phyloP scores from a whole-genome alignment of 192 early-diverging fungal genomes.

The Kickxella alabastrina region DNA sequence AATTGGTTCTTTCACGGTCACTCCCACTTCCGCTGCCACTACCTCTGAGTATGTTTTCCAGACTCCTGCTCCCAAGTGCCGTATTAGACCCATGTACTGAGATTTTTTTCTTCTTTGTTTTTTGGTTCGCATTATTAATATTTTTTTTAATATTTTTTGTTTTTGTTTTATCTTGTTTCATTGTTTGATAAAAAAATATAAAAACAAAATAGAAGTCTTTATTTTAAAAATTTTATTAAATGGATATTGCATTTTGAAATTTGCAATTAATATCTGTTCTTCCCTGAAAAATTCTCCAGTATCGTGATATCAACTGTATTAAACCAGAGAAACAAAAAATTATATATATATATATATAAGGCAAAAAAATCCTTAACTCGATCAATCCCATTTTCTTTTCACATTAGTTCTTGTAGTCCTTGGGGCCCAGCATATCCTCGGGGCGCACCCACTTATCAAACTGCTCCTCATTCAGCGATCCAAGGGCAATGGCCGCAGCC shows the following conservation, averaged over 20 bases:
- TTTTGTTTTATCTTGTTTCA: too few relatives aligned
- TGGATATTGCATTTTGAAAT: too few relatives aligned
- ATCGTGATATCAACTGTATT: too few relatives aligned
- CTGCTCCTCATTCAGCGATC: constrained; percentile 81
- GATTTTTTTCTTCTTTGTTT: constrained; percentile 3
- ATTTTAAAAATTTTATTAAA: too few relatives aligned
- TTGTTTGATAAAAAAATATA: too few relatives aligned
- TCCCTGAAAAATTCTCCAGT: too few relatives aligned
- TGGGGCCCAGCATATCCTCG: constrained; percentile 78
- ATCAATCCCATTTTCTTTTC: too few relatives aligned
- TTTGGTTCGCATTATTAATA: neutral
- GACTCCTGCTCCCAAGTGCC: neutral
- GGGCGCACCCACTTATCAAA: constrained; percentile 97
- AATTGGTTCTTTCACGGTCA: neutral
- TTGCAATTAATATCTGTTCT: too few relatives aligned
- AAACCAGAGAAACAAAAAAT: too few relatives aligned
- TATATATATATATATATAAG: too few relatives aligned
- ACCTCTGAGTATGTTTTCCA: neutral
- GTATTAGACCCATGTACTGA: neutral
- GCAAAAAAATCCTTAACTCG: too few relatives aligned
- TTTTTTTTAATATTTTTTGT: neutral
- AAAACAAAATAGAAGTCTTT: too few relatives aligned
- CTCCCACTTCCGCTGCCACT: neutral
- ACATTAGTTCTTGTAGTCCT: constrained; percentile 52
- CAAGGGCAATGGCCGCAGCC: constrained; percentile 87